Base-by-base conservation (phyloP, 2,329 filamentous ascomycete genomes). In the Monilinia vaccinii-corymbosi region DNA sequence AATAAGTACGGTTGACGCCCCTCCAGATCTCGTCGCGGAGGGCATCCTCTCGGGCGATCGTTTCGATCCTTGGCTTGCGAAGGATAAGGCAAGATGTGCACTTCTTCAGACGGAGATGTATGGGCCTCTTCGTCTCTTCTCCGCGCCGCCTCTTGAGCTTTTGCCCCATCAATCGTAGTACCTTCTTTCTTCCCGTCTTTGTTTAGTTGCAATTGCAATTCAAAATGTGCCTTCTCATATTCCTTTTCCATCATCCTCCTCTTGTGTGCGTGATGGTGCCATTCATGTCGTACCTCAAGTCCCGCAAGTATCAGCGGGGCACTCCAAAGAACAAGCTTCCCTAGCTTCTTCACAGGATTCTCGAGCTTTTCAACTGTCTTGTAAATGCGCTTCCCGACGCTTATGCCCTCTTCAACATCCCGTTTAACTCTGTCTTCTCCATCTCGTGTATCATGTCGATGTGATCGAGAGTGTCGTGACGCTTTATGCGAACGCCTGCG, bases 181-280 rank as follows among this genome's bases (percentile, higher is more conserved):
- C 31, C 34, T 16, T 58, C 47, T 4, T 38, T 42, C 42, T 47
- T 60, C 6, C 48, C 58, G 21, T 45, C 32, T 21, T 31, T 60
- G 9, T 16, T 45, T 52, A 50, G 21, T 23, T 60, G 42, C n/a
- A 60, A 10, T 11, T 60, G 51, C 25, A 60, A 36, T 25, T 60
- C 58, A 25, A 60, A 31, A 21, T 60, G 58, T 6, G 58, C 58
- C 45, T 60, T 60, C 52, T 60, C 58, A 23, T 56, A 60, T 23
- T 60, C 58, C 28, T 60, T 60, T 10, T 60, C 58, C 51, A 56
- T 57, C 58, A 60, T 60, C 8, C 45, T 48, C 18, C 58, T 45
- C 34, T 60, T 56, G 25, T 60, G 58, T n/a, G 36, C 31, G 11
- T 60, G 51, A 23, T 60, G 42, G 42, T 60, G 51, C 45, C 53